Evolutionary conservation across 2,329 filamentous ascomycete species (phyloP).

Genomic region (Aspergillus spinulosporus): DNA sequence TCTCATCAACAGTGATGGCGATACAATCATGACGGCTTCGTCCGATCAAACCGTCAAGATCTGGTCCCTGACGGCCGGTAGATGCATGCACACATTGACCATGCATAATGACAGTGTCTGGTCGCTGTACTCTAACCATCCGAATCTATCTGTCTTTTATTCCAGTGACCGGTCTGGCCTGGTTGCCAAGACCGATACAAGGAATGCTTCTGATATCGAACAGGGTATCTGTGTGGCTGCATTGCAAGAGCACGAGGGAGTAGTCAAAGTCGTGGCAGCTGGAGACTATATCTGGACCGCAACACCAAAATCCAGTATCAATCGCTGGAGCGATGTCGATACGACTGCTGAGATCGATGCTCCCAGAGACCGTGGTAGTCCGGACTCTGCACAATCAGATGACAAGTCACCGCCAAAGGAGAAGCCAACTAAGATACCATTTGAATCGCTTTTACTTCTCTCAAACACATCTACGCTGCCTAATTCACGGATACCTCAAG

Average conservation of each 20-base stretch:
- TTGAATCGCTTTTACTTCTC: slow-evolving; percentile 74
- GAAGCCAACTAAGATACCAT: slow-evolving; percentile 61
- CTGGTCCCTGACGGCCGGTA: slow-evolving; percentile 91
- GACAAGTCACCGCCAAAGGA: slow-evolving; percentile 20
- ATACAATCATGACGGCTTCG: slow-evolving; percentile 89
- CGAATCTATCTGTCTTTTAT: slow-evolving; percentile 85
- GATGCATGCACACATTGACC: slow-evolving; percentile 96
- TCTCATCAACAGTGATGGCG: slow-evolving; percentile 81
- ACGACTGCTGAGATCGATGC: slow-evolving; percentile 68
- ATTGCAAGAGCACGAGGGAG: slow-evolving; percentile 81
- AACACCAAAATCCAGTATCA: slow-evolving; percentile 86
- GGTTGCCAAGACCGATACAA: slow-evolving; percentile 93
- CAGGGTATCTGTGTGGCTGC: slow-evolving; percentile 88
- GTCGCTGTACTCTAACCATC: slow-evolving; percentile 88
- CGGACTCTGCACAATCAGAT: slow-evolving; percentile 31
- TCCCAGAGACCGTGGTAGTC: slow-evolving; percentile 47
- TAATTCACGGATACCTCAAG: slow-evolving; percentile 56
- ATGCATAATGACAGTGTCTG: slow-evolving; percentile 99
- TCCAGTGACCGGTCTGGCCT: slow-evolving; percentile 89
- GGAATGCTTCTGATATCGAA: slow-evolving; percentile 73
- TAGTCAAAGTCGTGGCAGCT: slow-evolving; percentile 59
- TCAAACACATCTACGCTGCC: slow-evolving; percentile 83
- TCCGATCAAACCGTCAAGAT: slow-evolving; percentile 97
- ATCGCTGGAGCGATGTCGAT: slow-evolving; percentile 85
- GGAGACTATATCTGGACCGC: slow-evolving; percentile 86